Evolutionary conservation across 768 basidiomycete genomes (phyloP).

Genomic region (Tephrocybe sp.): DNA sequence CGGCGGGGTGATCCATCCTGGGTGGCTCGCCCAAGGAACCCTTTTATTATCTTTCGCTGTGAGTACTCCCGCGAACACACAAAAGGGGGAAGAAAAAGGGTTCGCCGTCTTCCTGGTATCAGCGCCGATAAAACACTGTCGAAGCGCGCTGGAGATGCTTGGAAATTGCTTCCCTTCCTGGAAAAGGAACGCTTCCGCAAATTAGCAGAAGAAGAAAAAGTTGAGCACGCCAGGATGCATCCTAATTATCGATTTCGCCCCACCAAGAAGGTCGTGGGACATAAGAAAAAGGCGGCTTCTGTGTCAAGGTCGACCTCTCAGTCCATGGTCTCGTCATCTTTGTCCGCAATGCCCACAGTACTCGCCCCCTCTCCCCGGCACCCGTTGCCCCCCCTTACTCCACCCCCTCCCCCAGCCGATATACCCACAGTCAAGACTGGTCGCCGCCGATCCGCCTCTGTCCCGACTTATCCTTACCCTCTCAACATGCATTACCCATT

Average conservation of each 20-base stretch:
- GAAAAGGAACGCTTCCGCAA: constrained; percentile 51
- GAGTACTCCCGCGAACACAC: constrained; percentile 54
- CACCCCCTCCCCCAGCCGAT: constrained; percentile 12
- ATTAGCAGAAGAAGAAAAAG: constrained; percentile 56
- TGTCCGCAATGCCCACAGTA: background rate
- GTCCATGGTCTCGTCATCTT: background rate
- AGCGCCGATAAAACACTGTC: constrained; percentile 58
- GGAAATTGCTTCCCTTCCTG: constrained; percentile 55
- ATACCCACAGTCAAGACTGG: constrained; percentile 20
- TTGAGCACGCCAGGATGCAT: constrained; percentile 54
- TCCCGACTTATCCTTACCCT: constrained; percentile 26
- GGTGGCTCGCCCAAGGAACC: constrained; percentile 68
- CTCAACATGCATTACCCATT: constrained; percentile 8
- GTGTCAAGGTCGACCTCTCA: constrained; percentile 20
- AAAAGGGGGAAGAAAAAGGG: constrained; percentile 34
- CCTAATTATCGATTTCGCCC: constrained; percentile 70
- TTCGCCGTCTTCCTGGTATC: constrained; percentile 33
- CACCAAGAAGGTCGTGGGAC: constrained; percentile 33
- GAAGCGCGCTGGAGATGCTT: constrained; percentile 76
- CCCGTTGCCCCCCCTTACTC: background rate
- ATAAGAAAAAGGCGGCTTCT: constrained; percentile 24
- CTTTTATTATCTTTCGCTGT: constrained; percentile 75
- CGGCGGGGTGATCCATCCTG: constrained; percentile 51
- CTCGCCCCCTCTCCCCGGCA: constrained; percentile 8
- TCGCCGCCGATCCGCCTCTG: constrained; percentile 33